Evolutionary conservation across 2,329 filamentous ascomycete species (phyloP), one percentile per base, ranked within the genome.

Genomic region (Simplicillium aogashimaense): DNA sequence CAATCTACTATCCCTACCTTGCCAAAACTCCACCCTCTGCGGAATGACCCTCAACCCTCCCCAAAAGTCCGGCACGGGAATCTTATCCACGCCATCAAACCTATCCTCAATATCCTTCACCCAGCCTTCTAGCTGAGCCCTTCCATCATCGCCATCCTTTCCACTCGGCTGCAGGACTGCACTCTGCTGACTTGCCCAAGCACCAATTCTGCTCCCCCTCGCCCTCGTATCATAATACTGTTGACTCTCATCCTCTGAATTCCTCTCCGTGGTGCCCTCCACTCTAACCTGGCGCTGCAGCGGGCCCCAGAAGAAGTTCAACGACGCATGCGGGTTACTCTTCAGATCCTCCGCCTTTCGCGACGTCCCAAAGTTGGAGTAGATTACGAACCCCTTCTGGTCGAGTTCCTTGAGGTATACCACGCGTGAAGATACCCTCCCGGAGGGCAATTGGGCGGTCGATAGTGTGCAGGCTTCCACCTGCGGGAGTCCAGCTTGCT

Each of bases 361-460:
- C 43, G 79, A 86, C 0, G 85, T 92, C 44, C 78, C 88, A 67
- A 89, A 90, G 62, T 98, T 98, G 55, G 78, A 84, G 70, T 97
- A 98, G 37, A 98, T 72, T 34, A 97, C 87, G 63, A 94, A 98
- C 13, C 89, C 88, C 15, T 29, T 34, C 10, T 29, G 62, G 60
- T 97, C 89, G 17, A 97, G 78, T 68, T 97, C 92, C 65, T 98
- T 98, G 49, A 98, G 74, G 64, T 97, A 98, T 30, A 98, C 87
- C 50, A 87, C 74, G 43, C 92, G 86, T 3, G 86, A 81, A 36
- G 80, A 87, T 15, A 97, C 84, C 36, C 84, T 81, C 45, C 92
- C 92, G 0, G 79, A 84, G 2, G 90, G 90, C 4, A 97, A 73
- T 17, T 73, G 69, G 0, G 89, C 88, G 1, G 92, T 98, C 3